A percentile compares a stretch with the other conserved stretches of the same genome.
Conservation (phyloP, 148 eudicot genomes). For the Camellia lanceoleosa region DNA sequence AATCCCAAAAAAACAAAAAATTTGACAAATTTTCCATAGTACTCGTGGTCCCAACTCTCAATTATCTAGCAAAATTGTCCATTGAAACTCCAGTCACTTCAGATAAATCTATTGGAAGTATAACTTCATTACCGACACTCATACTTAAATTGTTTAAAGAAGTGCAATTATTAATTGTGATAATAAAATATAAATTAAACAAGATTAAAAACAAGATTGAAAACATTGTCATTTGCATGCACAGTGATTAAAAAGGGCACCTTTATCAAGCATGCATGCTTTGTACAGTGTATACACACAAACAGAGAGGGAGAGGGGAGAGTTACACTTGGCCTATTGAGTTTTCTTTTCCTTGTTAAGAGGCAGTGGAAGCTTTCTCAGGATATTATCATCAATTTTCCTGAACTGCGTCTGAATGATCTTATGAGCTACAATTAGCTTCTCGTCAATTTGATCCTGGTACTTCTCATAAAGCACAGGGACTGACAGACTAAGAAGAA, state of each 20-base stretch:
- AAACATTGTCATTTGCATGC: constrained; percentile 1
- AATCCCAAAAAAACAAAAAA: not conserved
- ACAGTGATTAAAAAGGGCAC: not conserved
- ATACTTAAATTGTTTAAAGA: not conserved
- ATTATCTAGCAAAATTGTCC: too few relatives aligned
- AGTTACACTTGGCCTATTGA: constrained; percentile 57
- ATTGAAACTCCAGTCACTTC: too few relatives aligned
- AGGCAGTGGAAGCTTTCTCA: constrained; percentile 53
- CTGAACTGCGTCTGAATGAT: constrained; percentile 42
- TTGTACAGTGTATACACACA: too few relatives aligned
- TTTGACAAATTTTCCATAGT: not conserved
- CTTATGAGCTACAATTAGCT: constrained; percentile 37
- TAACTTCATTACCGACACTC: not conserved
- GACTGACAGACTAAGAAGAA: constrained; percentile 69
- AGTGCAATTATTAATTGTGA: not conserved
- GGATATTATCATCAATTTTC: constrained; percentile 49
- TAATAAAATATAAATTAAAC: not conserved
- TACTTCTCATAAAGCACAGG: constrained; percentile 77
- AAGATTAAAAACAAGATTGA: not conserved
- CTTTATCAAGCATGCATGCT: not conserved
- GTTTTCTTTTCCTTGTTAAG: constrained; percentile 64
- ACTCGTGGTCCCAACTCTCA: too few relatives aligned
- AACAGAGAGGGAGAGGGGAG: constrained; percentile 20
- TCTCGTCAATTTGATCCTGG: constrained; percentile 70
- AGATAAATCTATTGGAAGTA: too few relatives aligned